Percentiles rank a stretch among this genome's conserved stretches.
These are phyloP conservation scores for Axilococcus clingmanii DNA, from an alignment of 139 green algal species.

Conservation along the genomic window DNA sequence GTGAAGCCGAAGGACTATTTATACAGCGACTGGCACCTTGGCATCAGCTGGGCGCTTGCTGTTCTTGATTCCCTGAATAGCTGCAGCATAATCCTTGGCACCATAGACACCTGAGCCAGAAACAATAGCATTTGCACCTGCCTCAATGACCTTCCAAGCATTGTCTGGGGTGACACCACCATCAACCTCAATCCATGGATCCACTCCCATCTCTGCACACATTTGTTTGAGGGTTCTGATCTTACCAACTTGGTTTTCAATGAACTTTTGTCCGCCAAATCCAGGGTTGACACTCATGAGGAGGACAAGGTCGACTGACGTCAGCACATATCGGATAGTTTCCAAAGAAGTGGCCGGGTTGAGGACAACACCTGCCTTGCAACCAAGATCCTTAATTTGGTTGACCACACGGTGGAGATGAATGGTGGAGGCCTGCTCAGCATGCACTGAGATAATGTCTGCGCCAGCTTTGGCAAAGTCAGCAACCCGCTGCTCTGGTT, in stretches of 20 bases:
- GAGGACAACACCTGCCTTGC: slow-evolving; percentile 93
- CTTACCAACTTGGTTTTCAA: slow-evolving; percentile 90
- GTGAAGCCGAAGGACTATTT: no score
- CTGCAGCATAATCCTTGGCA: slow-evolving; percentile 53
- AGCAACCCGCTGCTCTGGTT: slow-evolving; percentile 84
- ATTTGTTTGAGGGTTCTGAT: slow-evolving; percentile 77
- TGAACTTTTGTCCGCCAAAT: slow-evolving; percentile 99
- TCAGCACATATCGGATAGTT: slow-evolving; percentile 85
- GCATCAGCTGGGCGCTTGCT: no score
- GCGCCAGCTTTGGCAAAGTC: slow-evolving; percentile 96
- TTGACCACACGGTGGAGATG: slow-evolving; percentile 91
- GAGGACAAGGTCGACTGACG: slow-evolving; percentile 86
- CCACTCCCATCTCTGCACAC: slow-evolving; percentile 81
- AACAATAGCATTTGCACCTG: slow-evolving; percentile 92
- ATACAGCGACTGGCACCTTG: no score
- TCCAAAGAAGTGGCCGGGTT: slow-evolving; percentile 88
- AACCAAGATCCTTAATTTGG: slow-evolving; percentile 97
- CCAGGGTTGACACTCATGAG: slow-evolving; percentile 99
- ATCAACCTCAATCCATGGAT: slow-evolving; percentile 99
- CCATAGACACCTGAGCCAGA: slow-evolving; percentile 91
- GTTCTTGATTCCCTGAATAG: slow-evolving; percentile 63
- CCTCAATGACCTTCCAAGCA: slow-evolving; percentile 88
- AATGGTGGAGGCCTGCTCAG: slow-evolving; percentile 82
- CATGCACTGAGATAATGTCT: slow-evolving; percentile 97
- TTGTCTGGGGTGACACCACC: slow-evolving; percentile 91